phyloP scores from a whole-genome alignment of 2,329 filamentous ascomycete species.

The Fusarium longipes region DNA sequence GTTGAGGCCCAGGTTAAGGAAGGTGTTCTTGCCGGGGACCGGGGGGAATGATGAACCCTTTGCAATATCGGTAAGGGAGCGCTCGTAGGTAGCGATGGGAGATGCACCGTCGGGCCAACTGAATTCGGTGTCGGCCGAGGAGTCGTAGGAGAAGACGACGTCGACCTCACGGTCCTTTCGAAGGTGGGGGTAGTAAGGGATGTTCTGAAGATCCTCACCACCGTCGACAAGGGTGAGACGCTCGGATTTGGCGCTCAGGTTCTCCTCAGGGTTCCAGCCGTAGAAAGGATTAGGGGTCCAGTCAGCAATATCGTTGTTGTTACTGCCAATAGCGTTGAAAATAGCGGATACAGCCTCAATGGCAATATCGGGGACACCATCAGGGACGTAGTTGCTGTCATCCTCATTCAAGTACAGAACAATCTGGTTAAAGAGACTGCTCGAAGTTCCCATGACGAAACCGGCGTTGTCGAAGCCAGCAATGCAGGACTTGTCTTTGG shows the following conservation, averaged over 20 bases:
- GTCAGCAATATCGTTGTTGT: constrained; percentile 80
- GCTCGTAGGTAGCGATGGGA: constrained; percentile 67
- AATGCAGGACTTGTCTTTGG: constrained; percentile 59
- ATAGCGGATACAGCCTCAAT: constrained; percentile 61
- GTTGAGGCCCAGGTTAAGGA: constrained; percentile 69
- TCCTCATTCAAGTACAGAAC: constrained; percentile 73
- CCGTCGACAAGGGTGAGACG: constrained; percentile 82
- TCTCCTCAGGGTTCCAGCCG: constrained; percentile 61
- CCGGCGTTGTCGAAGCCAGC: constrained; percentile 82
- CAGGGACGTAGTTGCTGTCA: constrained; percentile 60
- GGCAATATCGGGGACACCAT: constrained; percentile 58
- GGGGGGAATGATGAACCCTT: constrained; percentile 68
- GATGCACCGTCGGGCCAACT: constrained; percentile 72
- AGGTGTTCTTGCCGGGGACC: constrained; percentile 66
- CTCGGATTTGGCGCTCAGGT: constrained; percentile 56
- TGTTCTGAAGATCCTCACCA: constrained; percentile 82
- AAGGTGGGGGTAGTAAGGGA: constrained; percentile 76
- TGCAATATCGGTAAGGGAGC: constrained; percentile 59
- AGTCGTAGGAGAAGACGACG: constrained; percentile 74
- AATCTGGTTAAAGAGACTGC: constrained; percentile 79
- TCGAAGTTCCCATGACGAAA: constrained; percentile 85
- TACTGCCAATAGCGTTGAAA: constrained; percentile 65
- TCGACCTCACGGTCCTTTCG: constrained; percentile 64
- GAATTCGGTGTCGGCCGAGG: constrained; percentile 68
- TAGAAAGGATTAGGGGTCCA: constrained; percentile 71